Base-by-base conservation (phyloP, 495 filamentous ascomycete genomes). In the Umbilicaria muhlenbergii region DNA sequence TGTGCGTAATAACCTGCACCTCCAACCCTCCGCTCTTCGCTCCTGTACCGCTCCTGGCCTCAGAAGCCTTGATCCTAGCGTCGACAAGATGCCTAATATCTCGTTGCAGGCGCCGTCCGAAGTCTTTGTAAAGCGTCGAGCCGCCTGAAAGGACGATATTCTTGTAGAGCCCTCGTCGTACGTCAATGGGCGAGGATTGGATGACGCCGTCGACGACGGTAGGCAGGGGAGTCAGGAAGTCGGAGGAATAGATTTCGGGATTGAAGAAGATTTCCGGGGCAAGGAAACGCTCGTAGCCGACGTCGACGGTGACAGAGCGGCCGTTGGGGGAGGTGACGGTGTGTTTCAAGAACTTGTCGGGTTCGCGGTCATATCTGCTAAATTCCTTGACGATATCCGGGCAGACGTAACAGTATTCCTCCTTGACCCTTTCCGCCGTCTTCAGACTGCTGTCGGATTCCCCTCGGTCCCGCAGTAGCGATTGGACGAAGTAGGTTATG, bases 191-290 rank as follows among this genome's bases (percentile, higher is more conserved):
- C 35, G 87, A 93, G 16, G 82, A 86, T 61, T 98, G 91, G 55
- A 98, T 98, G 46, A 96, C 91, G 40, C 80, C 81, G 58, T 98
- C 91, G 38, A 96, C 91, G 34, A 96, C 86, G 38, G 69, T 86
- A 28, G 91, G 91, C 2, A 98, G 72, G 5, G 91, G 91, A 3
- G 91, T 98, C 49, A 96, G 69, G 67, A 96, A 98, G 61, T 98
- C 92, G 45, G 88, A 94, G 28, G 84, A 93, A 68, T 94, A 95
- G 55, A 96, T 96, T 68, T 98, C 91, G 32, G 91, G 91, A 62
- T 96, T 98, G 73, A 98, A 98, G 70, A 96, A 98, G 51, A 98
- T 98, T 62, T 98, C 91, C 36, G 91, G 91, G 2, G 91, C 91
- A 34, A 98, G 73, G 73, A 98, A 98, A 32, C 91, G 85, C 59